Conservation (phyloP, 495 filamentous ascomycete species). For the Aspergillus hancockii region DNA sequence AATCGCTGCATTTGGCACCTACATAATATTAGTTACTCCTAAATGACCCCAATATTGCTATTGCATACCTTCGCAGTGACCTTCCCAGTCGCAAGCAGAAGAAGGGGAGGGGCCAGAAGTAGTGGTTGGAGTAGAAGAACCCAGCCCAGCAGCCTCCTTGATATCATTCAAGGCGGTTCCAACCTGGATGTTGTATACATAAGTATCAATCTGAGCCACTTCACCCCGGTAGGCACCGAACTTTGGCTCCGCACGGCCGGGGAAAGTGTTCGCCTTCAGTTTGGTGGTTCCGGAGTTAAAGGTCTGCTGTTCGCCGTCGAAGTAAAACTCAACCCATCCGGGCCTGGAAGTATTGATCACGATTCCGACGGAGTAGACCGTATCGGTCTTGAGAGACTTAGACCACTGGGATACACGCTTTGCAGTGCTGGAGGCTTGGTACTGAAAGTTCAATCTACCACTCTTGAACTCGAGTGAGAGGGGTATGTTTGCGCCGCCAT, state of each 20-base stretch:
- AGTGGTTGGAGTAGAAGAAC: no score
- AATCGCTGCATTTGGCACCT: background rate
- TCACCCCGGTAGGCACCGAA: slow-evolving; percentile 18
- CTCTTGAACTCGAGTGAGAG: slow-evolving; percentile 13
- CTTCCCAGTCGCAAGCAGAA: slow-evolving; percentile 21
- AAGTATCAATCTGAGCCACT: slow-evolving; percentile 14
- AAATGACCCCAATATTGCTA: no score
- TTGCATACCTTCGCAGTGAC: slow-evolving; percentile 28
- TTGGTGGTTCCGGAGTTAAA: slow-evolving; percentile 4
- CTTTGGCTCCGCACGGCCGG: slow-evolving; percentile 13
- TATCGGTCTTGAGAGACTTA: slow-evolving; percentile 1
- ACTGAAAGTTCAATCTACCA: slow-evolving; percentile 13
- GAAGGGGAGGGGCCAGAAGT: background rate
- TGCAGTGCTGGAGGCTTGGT: slow-evolving; percentile 5
- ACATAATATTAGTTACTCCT: no score
- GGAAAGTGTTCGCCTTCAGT: slow-evolving; percentile 11
- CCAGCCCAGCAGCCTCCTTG: slow-evolving; percentile 12
- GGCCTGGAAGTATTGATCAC: slow-evolving; percentile 14
- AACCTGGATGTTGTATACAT: slow-evolving; percentile 16
- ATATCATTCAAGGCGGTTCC: slow-evolving; percentile 13
- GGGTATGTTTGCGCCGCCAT: slow-evolving; percentile 14
- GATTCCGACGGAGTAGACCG: slow-evolving; percentile 12
- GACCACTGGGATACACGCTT: slow-evolving; percentile 14
- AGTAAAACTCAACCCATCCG: slow-evolving; percentile 19
- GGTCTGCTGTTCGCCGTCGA: slow-evolving; percentile 15